Base-by-base conservation (phyloP, 2,329 filamentous ascomycete genomes). In the Trichoderma asperellum region DNA sequence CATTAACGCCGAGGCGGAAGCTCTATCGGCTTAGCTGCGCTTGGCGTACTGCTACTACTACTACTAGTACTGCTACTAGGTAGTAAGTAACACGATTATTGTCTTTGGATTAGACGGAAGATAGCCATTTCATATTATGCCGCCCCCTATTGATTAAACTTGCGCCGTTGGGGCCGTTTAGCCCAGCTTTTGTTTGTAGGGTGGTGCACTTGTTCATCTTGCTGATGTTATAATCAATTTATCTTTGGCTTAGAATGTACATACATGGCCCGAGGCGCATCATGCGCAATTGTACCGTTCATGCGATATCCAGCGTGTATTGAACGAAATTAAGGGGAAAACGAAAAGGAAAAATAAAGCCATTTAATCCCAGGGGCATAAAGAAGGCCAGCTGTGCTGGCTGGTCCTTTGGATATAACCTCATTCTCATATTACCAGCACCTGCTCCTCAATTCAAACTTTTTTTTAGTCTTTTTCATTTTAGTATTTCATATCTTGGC, bases 1-100 rank as follows among this genome's bases (percentile, higher is more conserved):
- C 11, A n/a, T 68, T 62, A 62, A 68, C 57, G 58, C 66, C 66
- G 57, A 68, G 52, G 32, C 24, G 59, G 58, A 53, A 56, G 47
- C 43, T 24, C 24, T 24, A 43, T 43, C 53, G 37, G 53, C 21
- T 37, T 53, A 52, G 37, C 40, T 32, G 16, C 29, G 63, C 53
- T 55, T 58, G 29, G 21, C 43, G 14, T 68, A 37, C 40, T 18
- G 32, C 11, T 49, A 49, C 24, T 47, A 43, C 4, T 53, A 32
- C 18, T 18, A 16, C 24, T 61, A 12, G 16, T n/a, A 12, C 10
- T 56, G 8, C 52, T 40, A 55, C 27, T 27, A n/a, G 16, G 16
- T 7, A 40, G 37, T 40, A 40, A 49, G 21, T 34, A 43, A 16
- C 24, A 32, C 18, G 8, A 49, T 5, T n/a, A 49, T 4, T 11